phyloP scores from a whole-genome alignment of 768 basidiomycete species.

The Goffeauzyma gilvescens region DNA sequence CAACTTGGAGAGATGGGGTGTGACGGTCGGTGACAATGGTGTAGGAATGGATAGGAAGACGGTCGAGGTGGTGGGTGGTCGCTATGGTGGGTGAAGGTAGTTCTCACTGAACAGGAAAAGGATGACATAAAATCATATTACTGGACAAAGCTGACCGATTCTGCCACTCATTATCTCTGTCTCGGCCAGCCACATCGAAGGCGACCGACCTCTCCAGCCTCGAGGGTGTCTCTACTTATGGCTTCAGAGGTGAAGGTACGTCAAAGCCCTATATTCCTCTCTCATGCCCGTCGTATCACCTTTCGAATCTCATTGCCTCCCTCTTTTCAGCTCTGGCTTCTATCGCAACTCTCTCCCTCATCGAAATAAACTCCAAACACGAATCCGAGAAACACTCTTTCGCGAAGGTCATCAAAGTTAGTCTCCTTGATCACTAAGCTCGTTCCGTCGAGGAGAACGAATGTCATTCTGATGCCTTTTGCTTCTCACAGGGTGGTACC shows the following conservation, averaged over 20 bases:
- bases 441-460: no score
- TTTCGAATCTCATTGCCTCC: background rate
- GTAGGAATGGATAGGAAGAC: constrained; percentile 48
- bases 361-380: constrained; percentile 55
- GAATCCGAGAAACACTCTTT: background rate
- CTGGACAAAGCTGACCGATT: background rate
- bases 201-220: background rate
- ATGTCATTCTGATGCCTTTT: no score
- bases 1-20: constrained; percentile 56
- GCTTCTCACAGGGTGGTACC: constrained; percentile 46
- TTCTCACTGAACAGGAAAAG: constrained; percentile 1
- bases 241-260: constrained; percentile 86
- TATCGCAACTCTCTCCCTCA: constrained; percentile 52
- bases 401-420: constrained; percentile 1
- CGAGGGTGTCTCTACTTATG: constrained; percentile 41
- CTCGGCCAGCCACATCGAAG: constrained; percentile 4
- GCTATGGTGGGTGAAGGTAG: constrained; percentile 66
- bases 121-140: background rate
- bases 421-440: constrained; percentile 2
- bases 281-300: background rate
- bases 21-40: constrained; percentile 71
- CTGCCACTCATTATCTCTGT: no score
- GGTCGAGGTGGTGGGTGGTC: constrained; percentile 41
- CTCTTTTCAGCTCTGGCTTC: constrained; percentile 55
- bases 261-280: no score